Evolutionary conservation across 2,329 filamentous ascomycete genomes (phyloP).

Genomic region (Aureobasidium sp.): DNA sequence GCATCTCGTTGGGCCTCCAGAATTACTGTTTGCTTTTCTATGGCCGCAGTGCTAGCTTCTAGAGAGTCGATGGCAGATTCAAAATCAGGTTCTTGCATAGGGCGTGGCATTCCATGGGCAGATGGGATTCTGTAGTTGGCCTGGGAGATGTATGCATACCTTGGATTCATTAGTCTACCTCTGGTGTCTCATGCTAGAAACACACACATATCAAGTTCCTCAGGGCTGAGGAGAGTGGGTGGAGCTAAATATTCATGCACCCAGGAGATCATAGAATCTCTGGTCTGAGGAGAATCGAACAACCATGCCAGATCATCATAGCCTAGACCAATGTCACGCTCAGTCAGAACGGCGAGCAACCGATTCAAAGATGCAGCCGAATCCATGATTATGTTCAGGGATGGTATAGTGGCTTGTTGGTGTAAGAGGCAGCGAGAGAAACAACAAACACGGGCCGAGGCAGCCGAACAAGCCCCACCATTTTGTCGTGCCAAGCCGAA

Average conservation of each 20-base stretch:
- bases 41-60: constrained; percentile 56
- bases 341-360: constrained; percentile 38
- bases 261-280: constrained; percentile 37
- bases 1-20: constrained; percentile 57
- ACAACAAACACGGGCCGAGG: constrained; percentile 8
- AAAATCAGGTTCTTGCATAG: constrained; percentile 54
- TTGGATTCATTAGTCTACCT: neutral
- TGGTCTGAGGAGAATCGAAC: constrained; percentile 39
- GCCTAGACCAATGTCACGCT: constrained; percentile 38
- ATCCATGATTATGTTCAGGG: neutral
- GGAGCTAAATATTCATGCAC: constrained; percentile 42
- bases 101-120: constrained; percentile 27
- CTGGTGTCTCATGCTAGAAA: constrained; percentile 23
- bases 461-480: neutral
- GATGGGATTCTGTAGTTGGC: neutral
- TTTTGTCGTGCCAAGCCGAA: constrained; percentile 1
- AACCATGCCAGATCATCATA: constrained; percentile 42
- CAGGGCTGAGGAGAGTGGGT: constrained; percentile 41
- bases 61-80: constrained; percentile 56
- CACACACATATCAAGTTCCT: constrained; percentile 43
- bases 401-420: neutral
- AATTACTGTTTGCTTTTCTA: constrained; percentile 57
- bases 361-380: constrained; percentile 27
- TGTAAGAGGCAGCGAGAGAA: constrained; percentile 4
- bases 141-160: constrained; percentile 1